Conservation (phyloP, 2,329 filamentous ascomycete species). For the Diaporthe nobilis region DNA sequence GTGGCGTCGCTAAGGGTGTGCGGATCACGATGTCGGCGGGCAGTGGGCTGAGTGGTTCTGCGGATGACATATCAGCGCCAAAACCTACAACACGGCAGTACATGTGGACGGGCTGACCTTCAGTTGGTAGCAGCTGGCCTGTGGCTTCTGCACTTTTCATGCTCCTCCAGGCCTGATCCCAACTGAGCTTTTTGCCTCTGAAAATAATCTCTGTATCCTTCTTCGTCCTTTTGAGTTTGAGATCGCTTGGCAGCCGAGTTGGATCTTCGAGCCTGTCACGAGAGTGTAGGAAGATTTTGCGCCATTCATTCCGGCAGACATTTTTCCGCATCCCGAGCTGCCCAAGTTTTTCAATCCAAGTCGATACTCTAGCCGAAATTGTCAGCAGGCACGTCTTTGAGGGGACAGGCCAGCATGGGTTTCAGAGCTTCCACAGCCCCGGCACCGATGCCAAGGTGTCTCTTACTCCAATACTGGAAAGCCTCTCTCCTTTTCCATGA, state of each 20-base stretch:
- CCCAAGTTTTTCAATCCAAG: slow-evolving; percentile 9
- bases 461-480: background rate
- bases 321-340: background rate
- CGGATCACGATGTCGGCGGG: background rate
- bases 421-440: too few species aligned
- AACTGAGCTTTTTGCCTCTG: too few species aligned
- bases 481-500: background rate
- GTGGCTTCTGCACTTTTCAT: background rate
- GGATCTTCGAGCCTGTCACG: background rate
- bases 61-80: background rate
- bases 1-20: background rate
- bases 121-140: too few species aligned
- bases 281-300: background rate
- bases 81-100: background rate
- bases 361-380: background rate
- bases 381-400: too few species aligned
- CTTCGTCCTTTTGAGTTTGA: background rate
- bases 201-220: too few species aligned
- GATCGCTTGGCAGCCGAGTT: too few species aligned
- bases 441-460: too few species aligned
- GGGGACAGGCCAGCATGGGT: too few species aligned
- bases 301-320: background rate
- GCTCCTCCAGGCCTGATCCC: slow-evolving; percentile 4
- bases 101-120: background rate
- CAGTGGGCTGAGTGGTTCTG: background rate